Evolutionary conservation across 768 basidiomycete genomes (phyloP).

Genomic region (Pleurotus cornucopiae): DNA sequence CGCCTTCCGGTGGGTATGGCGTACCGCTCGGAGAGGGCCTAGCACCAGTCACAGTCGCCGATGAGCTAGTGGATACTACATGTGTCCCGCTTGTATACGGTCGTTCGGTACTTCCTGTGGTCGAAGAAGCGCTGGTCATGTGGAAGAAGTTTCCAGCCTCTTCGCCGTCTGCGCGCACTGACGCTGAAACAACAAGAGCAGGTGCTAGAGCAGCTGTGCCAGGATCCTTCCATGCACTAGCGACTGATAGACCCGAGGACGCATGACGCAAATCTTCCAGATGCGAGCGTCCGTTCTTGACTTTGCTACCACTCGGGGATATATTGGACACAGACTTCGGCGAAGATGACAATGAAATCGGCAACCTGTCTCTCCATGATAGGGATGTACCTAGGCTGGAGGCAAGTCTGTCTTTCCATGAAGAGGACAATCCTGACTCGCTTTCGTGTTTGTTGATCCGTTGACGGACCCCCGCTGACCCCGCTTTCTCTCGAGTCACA

Average conservation of each 20-base stretch:
- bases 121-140: slow-evolving; percentile 16
- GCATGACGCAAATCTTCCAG: slow-evolving; percentile 27
- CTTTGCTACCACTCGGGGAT: slow-evolving; percentile 6
- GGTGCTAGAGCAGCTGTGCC: slow-evolving; percentile 49
- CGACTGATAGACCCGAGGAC: slow-evolving; percentile 30
- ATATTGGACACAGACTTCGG: slow-evolving; percentile 26
- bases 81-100: not conserved
- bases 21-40: slow-evolving; percentile 38
- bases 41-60: slow-evolving; percentile 33
- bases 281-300: not conserved
- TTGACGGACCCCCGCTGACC: not conserved
- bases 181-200: slow-evolving; percentile 47
- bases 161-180: slow-evolving; percentile 39
- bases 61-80: slow-evolving; percentile 34
- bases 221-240: slow-evolving; percentile 48
- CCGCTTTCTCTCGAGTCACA: not conserved
- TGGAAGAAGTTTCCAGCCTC: slow-evolving; percentile 34
- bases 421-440: slow-evolving; percentile 28
- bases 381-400: slow-evolving; percentile 12
- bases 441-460: slow-evolving; percentile 22
- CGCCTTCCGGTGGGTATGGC: slow-evolving; percentile 20
- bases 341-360: slow-evolving; percentile 31
- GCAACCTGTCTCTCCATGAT: slow-evolving; percentile 35
- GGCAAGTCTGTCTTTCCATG: slow-evolving; percentile 30
- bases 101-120: not conserved